phyloP scores from a whole-genome alignment of 2,329 filamentous ascomycete species.

The Apiospora arundinis region DNA sequence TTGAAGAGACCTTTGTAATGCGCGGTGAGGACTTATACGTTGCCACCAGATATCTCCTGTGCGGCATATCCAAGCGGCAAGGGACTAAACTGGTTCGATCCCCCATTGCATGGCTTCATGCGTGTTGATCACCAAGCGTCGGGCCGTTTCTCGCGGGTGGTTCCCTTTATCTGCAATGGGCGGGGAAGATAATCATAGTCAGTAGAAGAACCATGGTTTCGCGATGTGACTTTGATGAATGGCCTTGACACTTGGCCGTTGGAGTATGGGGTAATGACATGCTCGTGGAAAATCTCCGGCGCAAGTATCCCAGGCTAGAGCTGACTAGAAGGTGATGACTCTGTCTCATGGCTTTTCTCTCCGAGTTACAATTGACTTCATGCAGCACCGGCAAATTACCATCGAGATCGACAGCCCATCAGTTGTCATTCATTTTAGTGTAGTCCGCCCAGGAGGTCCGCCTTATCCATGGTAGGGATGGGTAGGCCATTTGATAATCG shows the following conservation, averaged over 20 bases:
- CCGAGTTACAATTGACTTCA: background rate
- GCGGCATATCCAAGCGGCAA: background rate
- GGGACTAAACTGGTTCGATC: background rate
- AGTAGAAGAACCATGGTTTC: constrained; percentile 2
- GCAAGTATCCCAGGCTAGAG: background rate
- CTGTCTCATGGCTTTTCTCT: background rate
- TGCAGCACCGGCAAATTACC: constrained; percentile 1
- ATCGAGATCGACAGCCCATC: background rate
- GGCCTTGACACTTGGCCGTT: background rate
- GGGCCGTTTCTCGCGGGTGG: constrained; percentile 11
- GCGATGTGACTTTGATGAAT: background rate
- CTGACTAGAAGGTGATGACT: background rate
- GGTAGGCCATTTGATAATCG: constrained; percentile 8
- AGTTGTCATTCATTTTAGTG: constrained; percentile 12
- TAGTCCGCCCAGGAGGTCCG: constrained; percentile 9
- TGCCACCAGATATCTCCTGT: background rate
- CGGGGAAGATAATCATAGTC: background rate
- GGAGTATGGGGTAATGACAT: constrained; percentile 9
- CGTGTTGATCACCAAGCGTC: constrained; percentile 10
- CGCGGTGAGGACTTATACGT: background rate
- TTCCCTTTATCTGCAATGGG: background rate
- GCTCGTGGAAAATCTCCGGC: background rate
- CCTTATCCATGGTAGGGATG: background rate
- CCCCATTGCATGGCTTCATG: background rate
- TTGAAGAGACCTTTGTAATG: background rate